Evolutionary conservation across 257 asterid genomes (phyloP).

Genomic region (Nemophila menziesii): DNA sequence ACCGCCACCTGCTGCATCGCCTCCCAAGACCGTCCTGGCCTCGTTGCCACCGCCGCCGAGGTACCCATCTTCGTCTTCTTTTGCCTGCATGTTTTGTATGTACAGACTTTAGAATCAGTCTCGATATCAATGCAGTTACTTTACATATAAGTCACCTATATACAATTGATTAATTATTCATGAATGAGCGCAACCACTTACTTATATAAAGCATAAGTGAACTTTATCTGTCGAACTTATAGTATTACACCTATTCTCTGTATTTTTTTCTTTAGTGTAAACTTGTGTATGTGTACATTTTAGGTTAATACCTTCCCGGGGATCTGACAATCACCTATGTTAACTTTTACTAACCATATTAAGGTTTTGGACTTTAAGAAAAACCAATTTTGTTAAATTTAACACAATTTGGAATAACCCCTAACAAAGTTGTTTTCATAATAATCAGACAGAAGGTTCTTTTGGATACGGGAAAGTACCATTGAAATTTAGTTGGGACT

Average conservation of each 20-base stretch:
- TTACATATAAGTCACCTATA: neutral
- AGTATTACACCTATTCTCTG: neutral
- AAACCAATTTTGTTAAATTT: no score
- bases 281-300: no score
- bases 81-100: neutral
- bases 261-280: neutral
- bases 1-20: constrained; percentile 78
- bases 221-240: neutral
- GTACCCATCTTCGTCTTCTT: no score
- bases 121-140: neutral
- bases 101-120: neutral
- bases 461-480: no score
- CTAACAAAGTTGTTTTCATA: no score
- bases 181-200: neutral
- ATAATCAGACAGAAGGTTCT: no score
- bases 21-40: constrained; percentile 59
- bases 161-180: neutral
- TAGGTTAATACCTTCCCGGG: no score
- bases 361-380: no score
- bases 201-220: neutral
- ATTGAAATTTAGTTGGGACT: no score
- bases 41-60: constrained; percentile 78
- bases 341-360: no score
- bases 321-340: no score
- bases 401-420: no score